Base-by-base conservation (phyloP, 352 stramenopile species). In the Phytopythium montanum region DNA sequence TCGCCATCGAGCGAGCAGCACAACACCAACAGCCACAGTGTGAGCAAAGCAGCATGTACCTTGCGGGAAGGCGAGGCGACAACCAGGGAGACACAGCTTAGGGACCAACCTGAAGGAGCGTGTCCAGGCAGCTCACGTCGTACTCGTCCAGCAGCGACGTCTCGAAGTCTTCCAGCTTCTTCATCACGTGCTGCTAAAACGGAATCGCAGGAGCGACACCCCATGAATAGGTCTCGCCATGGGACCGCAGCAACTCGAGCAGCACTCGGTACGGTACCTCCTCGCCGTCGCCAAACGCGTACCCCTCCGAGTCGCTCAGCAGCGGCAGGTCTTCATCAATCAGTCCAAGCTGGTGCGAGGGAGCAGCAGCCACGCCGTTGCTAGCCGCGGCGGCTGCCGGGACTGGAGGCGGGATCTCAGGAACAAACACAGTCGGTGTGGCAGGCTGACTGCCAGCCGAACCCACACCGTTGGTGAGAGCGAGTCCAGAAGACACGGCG, bases 161-260 rank as follows among this genome's bases (percentile, higher is more conserved):
- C 59, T 95, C 86, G 64, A 95, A 92, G 66, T 95, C 86, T 49
- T 95, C 86, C 41, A 95, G 70, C 60, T 90, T 92, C 68, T 88
- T 88, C 83, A 95, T 93, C 50, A 95, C 86, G 62, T 87, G 68
- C 72, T 95, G 76, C 78, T 88, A 76, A 63, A 63, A 69, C 48
- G 41, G 54, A 61, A 59, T 21, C 54, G 48, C 28, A 60, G 19
- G 31, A 65, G 33, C 48, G 29, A 60, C 61, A 66, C 59, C 59
- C 62, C 51, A 77, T 54, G 44, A 70, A 58, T 58, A 48, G 63
- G 36, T 64, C 44, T 64, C 51, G 19, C 36, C 41, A 73, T 74
- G 63, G 69, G 41, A 73, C 26, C 44, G 65, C 44, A 53, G 46
- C 54, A 46, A 46, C 59, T 45, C 57, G 64, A 60, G 50, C 29